These are phyloP conservation scores for Calycina marina DNA, from an alignment of 2,329 filamentous ascomycete genomes.

Conservation along the genomic window DNA sequence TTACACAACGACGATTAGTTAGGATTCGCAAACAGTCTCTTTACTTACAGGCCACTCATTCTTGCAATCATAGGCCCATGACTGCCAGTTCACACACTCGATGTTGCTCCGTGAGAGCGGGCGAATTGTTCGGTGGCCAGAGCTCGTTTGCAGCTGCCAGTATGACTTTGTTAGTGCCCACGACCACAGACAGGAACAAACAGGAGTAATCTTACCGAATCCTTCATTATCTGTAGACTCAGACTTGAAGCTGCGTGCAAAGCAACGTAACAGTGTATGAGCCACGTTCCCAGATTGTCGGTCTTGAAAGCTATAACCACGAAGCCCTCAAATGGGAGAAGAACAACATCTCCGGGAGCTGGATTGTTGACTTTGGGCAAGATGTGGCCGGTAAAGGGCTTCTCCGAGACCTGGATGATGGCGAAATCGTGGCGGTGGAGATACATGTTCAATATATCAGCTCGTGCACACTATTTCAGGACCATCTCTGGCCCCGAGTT, in stretches of 20 bases:
- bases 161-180: not conserved
- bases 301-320: not conserved
- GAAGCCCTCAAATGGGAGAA: not conserved
- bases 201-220: not conserved
- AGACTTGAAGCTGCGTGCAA: not conserved
- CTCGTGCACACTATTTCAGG: no score
- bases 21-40: not conserved
- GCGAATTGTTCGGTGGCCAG: not conserved
- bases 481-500: no score
- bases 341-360: not conserved
- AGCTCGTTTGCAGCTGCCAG: not conserved
- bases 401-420: not conserved
- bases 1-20: not conserved
- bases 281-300: not conserved
- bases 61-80: not conserved
- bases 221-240: not conserved
- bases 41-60: not conserved
- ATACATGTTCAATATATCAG: no score
- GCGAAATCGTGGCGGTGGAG: not conserved
- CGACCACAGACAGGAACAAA: not conserved
- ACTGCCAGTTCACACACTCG: not conserved
- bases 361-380: not conserved
- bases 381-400: not conserved
- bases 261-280: not conserved
- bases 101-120: not conserved